Evolutionary conservation across 495 filamentous ascomycete species (phyloP), one percentile per base, ranked within the genome.

Genomic region (Xylaria telfairii): DNA sequence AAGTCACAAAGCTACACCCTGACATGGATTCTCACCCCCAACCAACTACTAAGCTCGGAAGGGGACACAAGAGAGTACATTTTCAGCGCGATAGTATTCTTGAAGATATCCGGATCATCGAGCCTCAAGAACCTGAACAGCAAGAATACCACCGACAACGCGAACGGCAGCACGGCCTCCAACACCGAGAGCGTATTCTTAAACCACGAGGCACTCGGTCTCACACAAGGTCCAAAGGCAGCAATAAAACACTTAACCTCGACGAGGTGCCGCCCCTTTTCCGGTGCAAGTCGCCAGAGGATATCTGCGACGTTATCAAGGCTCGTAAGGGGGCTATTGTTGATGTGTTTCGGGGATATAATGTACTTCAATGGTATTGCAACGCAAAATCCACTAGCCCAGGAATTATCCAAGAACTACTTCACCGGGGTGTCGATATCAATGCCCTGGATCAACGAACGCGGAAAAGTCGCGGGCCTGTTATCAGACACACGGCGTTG

Each of bases 331-430:
- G 66, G 26, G 24, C 41, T 4, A 44, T 68, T 13, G 44, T 26
- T 15, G 66, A 68, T 28, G 30, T 68, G 13, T 68, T 59, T 39
- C 53, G 30, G 17, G 66, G 66, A 15, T 61, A 60, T 17, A 68
- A 61, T 19, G 34, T 44, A 17, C 66, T 68, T 3, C 54, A 68
- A 41, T 68, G 66, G 66, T 68, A 68, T 12, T 68, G 66, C 66
- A 49, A 68, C 53, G 66, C 66, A 7, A 68, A 68, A 37, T 61
- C 66, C 3, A 68, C 66, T 13, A 60, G 44, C 26, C 66, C 54
- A 15, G 24, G 54, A 24, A 68, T 68, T 8, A 68, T 68, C 51
- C 19, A 46, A 17, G 32, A 34, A 28, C 41, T 68, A 0, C 19
- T 68, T 15, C 21, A 3, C 28, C 30, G 9, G 2, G 46, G 64